Base-by-base conservation (phyloP, 2,329 filamentous ascomycete genomes). In the Fusarium nurragi region DNA sequence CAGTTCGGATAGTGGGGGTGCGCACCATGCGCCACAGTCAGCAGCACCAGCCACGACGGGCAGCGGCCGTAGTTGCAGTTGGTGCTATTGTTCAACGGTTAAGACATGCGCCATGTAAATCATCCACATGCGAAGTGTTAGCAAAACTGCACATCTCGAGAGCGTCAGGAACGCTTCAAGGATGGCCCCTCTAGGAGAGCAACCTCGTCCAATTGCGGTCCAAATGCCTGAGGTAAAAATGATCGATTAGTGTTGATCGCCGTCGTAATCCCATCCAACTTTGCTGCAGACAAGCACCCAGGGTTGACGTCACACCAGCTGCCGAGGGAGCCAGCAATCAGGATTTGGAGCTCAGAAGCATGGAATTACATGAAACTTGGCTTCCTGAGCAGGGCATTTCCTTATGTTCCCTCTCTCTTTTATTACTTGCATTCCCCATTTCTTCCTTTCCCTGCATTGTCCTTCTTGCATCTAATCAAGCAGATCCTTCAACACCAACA, bases 301-400 rank as follows among this genome's bases (percentile, higher is more conserved):
- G 49, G 54, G 44, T 69, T 71, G 70, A 71, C 70, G 70, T 71
- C 70, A 71, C 70, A 53, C 44, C 34, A 53, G 62, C n/a, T 59
- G 47, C 65, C 46, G 21, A 50, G 30, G 64, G 25, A 52, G 55
- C 61, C 69, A 71, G 57, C 60, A 72, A 72, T 71, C 70, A 71
- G 70, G 70, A 72, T 72, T 72, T 72, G 44, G 37, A 60, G 26
- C 54, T 44, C 34, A 41, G 55, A 65, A 69, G 54, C 67, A 71
- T 71, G 64, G 60, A 60, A 69, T 63, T 54, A 45, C 32, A 37
- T 63, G 57, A 53, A 60, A 54, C 37, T 64, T 61, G 45, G 55
- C 44, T 47, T 43, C 52, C 26, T 38, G 18, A 52, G 34, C 49
- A 44, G 34, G 25, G 22, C 39, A 53, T 57, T 40, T 14, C 40